These are phyloP conservation scores for Antarctomyces pellizariae DNA, from an alignment of 495 filamentous ascomycete species.

Conservation along the genomic window DNA sequence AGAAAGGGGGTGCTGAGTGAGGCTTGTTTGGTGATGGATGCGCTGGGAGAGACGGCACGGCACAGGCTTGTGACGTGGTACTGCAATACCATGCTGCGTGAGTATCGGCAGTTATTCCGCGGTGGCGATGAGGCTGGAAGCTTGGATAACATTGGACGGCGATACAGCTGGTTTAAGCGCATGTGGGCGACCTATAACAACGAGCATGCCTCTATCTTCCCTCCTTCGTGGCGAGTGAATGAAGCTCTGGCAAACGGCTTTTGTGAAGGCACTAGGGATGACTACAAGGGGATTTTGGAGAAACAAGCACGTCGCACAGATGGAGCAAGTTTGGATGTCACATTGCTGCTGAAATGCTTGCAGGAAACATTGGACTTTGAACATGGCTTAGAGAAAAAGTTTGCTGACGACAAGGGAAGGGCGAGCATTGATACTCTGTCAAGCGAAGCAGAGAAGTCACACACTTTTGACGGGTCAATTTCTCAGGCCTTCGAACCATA, in stretches of 20 bases:
- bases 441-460: slow-evolving; percentile 51
- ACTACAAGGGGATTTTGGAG: slow-evolving; percentile 82
- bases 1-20: slow-evolving; percentile 53
- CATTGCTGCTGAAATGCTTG: slow-evolving; percentile 70
- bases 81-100: slow-evolving; percentile 86
- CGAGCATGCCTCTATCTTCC: slow-evolving; percentile 78
- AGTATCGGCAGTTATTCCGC: slow-evolving; percentile 80
- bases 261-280: slow-evolving; percentile 84
- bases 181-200: slow-evolving; percentile 93
- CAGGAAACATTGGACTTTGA: slow-evolving; percentile 97
- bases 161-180: slow-evolving; percentile 90
- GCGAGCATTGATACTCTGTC: slow-evolving; percentile 83
- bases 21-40: slow-evolving; percentile 85
- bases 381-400: slow-evolving; percentile 68
- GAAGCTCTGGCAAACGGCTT: slow-evolving; percentile 82
- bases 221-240: slow-evolving; percentile 67
- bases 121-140: slow-evolving; percentile 94
- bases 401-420: slow-evolving; percentile 42
- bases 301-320: slow-evolving; percentile 57
- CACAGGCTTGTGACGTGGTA: slow-evolving; percentile 83
- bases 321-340: slow-evolving; percentile 72
- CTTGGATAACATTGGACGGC: slow-evolving; percentile 83
- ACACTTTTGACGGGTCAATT: slow-evolving; percentile 73
- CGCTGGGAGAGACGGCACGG: slow-evolving; percentile 71
- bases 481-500: slow-evolving; percentile 97